A percentile compares a stretch with the other conserved stretches of the same genome.
Evolutionary conservation across 495 filamentous ascomycete species (phyloP).

Genomic region (Aspergillus leporis): DNA sequence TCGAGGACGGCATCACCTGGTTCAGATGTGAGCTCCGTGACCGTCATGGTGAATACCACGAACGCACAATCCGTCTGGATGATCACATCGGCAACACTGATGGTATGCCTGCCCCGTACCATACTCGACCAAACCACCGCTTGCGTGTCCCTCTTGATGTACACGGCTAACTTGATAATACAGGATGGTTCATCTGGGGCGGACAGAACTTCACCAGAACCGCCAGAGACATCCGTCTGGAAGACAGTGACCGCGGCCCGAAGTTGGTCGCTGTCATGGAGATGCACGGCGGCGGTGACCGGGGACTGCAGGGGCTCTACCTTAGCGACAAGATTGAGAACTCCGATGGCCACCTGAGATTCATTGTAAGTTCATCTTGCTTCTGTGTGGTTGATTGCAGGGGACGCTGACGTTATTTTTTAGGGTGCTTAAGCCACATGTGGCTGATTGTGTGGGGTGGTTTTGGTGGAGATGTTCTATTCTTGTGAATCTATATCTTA

Average conservation of each 20-base stretch:
- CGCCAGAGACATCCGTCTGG: conserved; percentile 19
- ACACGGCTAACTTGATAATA: not conserved
- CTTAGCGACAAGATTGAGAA: conserved; percentile 22
- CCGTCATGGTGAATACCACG: not conserved
- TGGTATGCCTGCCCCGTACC: conserved; percentile 16
- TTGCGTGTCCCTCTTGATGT: not conserved
- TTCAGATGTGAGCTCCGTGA: conserved; percentile 12
- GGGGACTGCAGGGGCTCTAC: conserved; percentile 19
- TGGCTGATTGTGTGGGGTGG: not conserved
- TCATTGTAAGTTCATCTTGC: conserved; percentile 10
- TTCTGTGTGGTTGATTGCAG: not conserved
- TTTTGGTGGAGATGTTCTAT: not conserved
- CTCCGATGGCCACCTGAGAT: conserved; percentile 16
- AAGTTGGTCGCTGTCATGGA: conserved; percentile 19
- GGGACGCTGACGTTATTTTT: not conserved
- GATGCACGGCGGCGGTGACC: conserved; percentile 10
- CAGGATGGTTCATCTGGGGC: conserved; percentile 28
- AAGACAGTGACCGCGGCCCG: conserved; percentile 13
- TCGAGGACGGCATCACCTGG: conserved; percentile 14
- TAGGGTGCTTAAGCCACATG: not conserved
- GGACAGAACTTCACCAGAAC: conserved; percentile 19
- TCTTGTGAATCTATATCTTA: too few relatives aligned
- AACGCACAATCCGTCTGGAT: conserved; percentile 17
- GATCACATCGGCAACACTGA: conserved; percentile 23
- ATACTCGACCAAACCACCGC: not conserved